Evolutionary conservation across 768 basidiomycete species (phyloP).

Genomic region (Grammothele lineata): DNA sequence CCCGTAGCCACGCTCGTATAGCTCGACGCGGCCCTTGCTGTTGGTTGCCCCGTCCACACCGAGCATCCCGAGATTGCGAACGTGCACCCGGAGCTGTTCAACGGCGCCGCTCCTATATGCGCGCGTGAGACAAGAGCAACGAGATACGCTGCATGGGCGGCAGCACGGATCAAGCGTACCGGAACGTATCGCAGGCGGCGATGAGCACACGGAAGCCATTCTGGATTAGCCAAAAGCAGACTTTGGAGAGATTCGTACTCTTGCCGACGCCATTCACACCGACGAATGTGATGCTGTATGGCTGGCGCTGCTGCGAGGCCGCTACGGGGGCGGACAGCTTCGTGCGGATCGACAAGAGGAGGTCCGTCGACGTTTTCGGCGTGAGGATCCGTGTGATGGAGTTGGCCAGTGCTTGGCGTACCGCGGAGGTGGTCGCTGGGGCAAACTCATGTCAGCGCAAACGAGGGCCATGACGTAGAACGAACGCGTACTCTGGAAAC

Average conservation of each 20-base stretch:
- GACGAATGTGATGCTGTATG: constrained; percentile 93
- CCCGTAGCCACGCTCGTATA: constrained; percentile 95
- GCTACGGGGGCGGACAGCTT: constrained; percentile 75
- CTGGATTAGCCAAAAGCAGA: constrained; percentile 98
- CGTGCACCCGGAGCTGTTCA: constrained; percentile 95
- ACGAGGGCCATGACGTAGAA: background rate
- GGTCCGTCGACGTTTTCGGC: constrained; percentile 95
- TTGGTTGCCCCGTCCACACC: constrained; percentile 59
- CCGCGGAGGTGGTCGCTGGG: constrained; percentile 78
- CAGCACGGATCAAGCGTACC: constrained; percentile 46
- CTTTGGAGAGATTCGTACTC: constrained; percentile 96
- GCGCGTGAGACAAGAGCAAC: background rate
- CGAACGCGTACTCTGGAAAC: constrained; percentile 71
- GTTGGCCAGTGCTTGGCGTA: constrained; percentile 76
- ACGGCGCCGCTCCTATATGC: constrained; percentile 83
- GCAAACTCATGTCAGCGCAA: constrained; percentile 4
- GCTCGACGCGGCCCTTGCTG: constrained; percentile 78
- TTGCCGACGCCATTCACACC: constrained; percentile 99
- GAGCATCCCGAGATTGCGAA: constrained; percentile 88
- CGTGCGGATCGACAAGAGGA: constrained; percentile 86
- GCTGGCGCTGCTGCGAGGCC: constrained; percentile 72
- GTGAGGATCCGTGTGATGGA: constrained; percentile 92
- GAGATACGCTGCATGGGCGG: background rate
- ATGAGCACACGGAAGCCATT: constrained; percentile 91
- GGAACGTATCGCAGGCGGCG: constrained; percentile 97